Evolutionary conservation across 768 basidiomycete species (phyloP).

Genomic region (Pleurotus tuoliensis): DNA sequence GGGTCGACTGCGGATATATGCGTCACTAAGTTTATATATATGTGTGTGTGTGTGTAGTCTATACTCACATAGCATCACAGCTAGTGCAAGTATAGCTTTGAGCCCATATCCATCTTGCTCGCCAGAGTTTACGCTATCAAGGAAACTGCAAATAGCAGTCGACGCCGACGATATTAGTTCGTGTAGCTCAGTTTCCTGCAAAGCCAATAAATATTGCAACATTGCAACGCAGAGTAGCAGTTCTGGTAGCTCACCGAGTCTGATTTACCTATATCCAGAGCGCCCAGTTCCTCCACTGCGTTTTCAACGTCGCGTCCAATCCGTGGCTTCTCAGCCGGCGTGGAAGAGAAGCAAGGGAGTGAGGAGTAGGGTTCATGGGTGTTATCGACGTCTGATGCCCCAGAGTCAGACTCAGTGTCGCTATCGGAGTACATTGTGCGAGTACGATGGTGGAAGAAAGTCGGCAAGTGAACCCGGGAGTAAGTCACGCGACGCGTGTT

Average conservation of each 20-base stretch:
- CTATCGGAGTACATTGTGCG: constrained; percentile 24
- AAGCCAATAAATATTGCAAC: no score
- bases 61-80: constrained; percentile 2
- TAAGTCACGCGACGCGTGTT: neutral
- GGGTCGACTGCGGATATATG: constrained; percentile 20
- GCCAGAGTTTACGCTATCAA: neutral
- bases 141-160: constrained; percentile 23
- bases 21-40: neutral
- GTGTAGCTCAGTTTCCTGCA: constrained; percentile 29
- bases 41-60: neutral
- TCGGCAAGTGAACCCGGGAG: neutral
- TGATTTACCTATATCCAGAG: neutral
- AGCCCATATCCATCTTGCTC: neutral
- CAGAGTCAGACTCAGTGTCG: constrained; percentile 55
- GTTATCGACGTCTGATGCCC: constrained; percentile 13
- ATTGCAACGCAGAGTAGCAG: no score
- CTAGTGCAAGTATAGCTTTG: neutral
- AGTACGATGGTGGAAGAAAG: neutral
- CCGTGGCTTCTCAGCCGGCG: neutral
- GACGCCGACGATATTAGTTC: constrained; percentile 30
- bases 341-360: neutral
- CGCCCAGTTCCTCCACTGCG: neutral
- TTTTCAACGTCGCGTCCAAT: neutral
- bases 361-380: neutral
- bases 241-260: no score